Evolutionary conservation across 2,329 filamentous ascomycete species (phyloP), one percentile per base, ranked within the genome.

Genomic region (Fusarium stilboides): DNA sequence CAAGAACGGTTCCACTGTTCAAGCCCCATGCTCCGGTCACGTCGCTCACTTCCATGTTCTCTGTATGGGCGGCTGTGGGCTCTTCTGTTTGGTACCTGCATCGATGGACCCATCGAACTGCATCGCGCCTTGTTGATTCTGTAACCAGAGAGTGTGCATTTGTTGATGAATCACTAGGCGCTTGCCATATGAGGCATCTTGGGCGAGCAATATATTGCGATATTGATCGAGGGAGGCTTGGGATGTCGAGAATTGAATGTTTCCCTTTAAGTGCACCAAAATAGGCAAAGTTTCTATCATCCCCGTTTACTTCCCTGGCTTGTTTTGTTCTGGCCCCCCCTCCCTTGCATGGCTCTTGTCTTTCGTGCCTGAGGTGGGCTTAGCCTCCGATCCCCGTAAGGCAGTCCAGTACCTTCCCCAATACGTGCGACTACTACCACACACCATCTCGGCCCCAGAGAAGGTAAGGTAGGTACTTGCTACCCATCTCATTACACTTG

Each of bases 61-160:
- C 44, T 52, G 47, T 64, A n/a, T 39, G 57, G 20, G 40, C 33
- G 52, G 50, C 52, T 58, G 44, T 57, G 50, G 53, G 54, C 49
- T 51, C 42, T 55, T 14, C n/a, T 65, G 17, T 31, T 68, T 45
- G 20, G 68, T 70, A 71, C 68, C 68, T 70, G 68, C 68, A 70
- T 69, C 36, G 22, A 19, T 57, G 40, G 59, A 53, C 49, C 56
- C 50, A 44, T 61, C 24, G 45, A 40, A 52, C 58, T 62, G 43
- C 62, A 43, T 58, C 33, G 44, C 58, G 59, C 51, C 26, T 63
- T 24, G 24, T 13, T 68, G 33, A 36, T 60, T 40, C 56, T 59
- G 46, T 34, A 44, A 39, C 36, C 33, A 42, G 44, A 50, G 44
- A 14, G n/a, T 26, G 33, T 40, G 43, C 33, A 34, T 36, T 42